Evolutionary conservation across 1,139 yeast genomes (phyloP).

Genomic region (Schwanniomyces etchellsii): DNA sequence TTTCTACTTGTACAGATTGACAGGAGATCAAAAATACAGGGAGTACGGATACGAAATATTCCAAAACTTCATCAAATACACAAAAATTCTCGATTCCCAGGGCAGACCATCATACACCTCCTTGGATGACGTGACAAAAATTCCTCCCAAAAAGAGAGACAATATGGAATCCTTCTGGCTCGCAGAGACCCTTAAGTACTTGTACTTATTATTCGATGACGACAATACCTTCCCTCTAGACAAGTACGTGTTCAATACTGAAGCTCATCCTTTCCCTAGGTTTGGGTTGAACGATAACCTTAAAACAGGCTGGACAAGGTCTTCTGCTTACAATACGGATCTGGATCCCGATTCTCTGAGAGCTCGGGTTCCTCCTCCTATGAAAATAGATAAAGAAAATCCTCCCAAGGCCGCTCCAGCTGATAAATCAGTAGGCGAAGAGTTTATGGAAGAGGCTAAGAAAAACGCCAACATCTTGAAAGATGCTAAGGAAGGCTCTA

Average conservation of each 20-base stretch:
- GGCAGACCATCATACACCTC: constrained; percentile 62
- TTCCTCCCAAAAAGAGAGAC: constrained; percentile 52
- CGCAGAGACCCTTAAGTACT: constrained; percentile 86
- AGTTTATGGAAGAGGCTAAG: constrained; percentile 30
- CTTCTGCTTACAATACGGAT: neutral
- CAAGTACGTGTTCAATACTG: constrained; percentile 79
- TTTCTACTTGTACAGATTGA: constrained; percentile 72
- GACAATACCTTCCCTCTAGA: constrained; percentile 53
- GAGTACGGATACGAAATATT: constrained; percentile 90
- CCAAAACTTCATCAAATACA: constrained; percentile 57
- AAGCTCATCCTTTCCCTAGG: constrained; percentile 87
- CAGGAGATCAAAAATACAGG: constrained; percentile 77
- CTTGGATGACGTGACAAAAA: constrained; percentile 60
- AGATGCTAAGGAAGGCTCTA: constrained; percentile 16
- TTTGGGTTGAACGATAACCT: constrained; percentile 52
- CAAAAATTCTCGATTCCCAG: constrained; percentile 44
- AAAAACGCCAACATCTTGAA: constrained; percentile 25
- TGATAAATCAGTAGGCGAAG: constrained; percentile 33
- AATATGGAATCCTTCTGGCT: constrained; percentile 93
- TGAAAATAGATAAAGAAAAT: constrained; percentile 23
- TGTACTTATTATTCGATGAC: constrained; percentile 75
- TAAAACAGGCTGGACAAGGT: constrained; percentile 60
- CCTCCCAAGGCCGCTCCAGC: constrained; percentile 42
- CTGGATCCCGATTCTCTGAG: neutral
- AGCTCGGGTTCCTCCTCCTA: no score